A percentile compares a stretch with the other conserved stretches of the same genome.
Conservation (phyloP, 2,329 filamentous ascomycete species). For the Davidsoniella eucalypti region DNA sequence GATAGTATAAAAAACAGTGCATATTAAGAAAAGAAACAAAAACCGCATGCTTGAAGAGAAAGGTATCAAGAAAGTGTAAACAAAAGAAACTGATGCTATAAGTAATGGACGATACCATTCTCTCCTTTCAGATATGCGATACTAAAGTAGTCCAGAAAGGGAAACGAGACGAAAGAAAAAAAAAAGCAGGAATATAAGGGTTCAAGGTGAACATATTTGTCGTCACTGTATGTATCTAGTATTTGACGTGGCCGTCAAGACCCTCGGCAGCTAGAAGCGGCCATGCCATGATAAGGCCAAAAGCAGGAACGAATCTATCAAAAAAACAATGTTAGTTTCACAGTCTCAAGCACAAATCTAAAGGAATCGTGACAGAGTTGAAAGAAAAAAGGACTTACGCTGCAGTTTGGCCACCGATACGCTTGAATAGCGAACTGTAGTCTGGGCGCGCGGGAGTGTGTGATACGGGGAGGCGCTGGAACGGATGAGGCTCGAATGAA, state of each 20-base stretch:
- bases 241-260: conserved; percentile 19
- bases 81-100: too few species aligned
- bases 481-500: conserved; percentile 22
- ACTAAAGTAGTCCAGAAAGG: too few species aligned
- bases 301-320: conserved; percentile 22
- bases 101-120: too few species aligned
- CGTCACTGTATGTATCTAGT: too few species aligned
- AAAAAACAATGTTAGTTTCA: neutral
- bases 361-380: neutral
- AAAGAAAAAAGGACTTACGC: conserved; percentile 18
- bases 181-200: too few species aligned
- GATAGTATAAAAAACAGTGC: too few species aligned
- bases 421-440: conserved; percentile 20
- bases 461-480: conserved; percentile 19
- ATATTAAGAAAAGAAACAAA: too few species aligned
- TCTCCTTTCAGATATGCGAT: too few species aligned
- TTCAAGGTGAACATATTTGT: too few species aligned
- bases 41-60: too few species aligned
- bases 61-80: too few species aligned
- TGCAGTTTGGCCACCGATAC: conserved; percentile 19
- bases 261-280: conserved; percentile 18
- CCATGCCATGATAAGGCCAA: conserved; percentile 22
- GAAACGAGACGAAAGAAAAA: too few species aligned
- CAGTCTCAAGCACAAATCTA: neutral
- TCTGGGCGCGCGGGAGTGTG: conserved; percentile 19